Evolutionary conservation across 169 alveolate genomes (phyloP).

Genomic region (Plasmodium reichenowi): DNA sequence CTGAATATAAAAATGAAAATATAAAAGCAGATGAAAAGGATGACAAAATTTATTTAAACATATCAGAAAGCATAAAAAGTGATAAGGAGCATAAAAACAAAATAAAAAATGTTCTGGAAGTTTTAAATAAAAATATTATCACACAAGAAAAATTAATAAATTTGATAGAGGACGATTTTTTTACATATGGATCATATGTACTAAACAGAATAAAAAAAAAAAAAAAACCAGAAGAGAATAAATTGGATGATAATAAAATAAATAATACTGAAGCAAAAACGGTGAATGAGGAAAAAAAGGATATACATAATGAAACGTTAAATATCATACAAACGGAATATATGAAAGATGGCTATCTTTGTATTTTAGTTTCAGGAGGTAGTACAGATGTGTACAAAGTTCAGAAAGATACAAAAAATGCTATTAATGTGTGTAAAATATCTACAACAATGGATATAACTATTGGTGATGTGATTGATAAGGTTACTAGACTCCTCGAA

Average conservation of each 20-base stretch:
- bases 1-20: slow-evolving; percentile 24
- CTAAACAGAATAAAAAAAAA: slow-evolving; percentile 10
- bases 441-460: slow-evolving; percentile 66
- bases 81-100: slow-evolving; percentile 32
- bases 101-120: slow-evolving; percentile 28
- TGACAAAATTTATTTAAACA: slow-evolving; percentile 7
- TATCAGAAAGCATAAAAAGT: slow-evolving; percentile 32
- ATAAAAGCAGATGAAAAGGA: neutral
- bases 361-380: slow-evolving; percentile 72
- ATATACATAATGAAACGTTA: neutral
- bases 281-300: neutral
- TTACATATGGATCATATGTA: slow-evolving; percentile 47
- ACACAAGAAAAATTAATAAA: slow-evolving; percentile 12
- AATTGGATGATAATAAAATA: neutral
- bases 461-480: slow-evolving; percentile 69
- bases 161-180: slow-evolving; percentile 33
- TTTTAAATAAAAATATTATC: slow-evolving; percentile 51
- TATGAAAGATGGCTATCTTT: slow-evolving; percentile 43
- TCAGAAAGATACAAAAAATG: slow-evolving; percentile 47
- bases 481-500: slow-evolving; percentile 45
- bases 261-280: neutral
- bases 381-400: slow-evolving; percentile 56
- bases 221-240: neutral
- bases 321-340: neutral
- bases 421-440: slow-evolving; percentile 33